A percentile compares a stretch with the other conserved stretches of the same genome.
Evolutionary conservation across 306 rosid species (phyloP).

Genomic region (Vigna mungo): DNA sequence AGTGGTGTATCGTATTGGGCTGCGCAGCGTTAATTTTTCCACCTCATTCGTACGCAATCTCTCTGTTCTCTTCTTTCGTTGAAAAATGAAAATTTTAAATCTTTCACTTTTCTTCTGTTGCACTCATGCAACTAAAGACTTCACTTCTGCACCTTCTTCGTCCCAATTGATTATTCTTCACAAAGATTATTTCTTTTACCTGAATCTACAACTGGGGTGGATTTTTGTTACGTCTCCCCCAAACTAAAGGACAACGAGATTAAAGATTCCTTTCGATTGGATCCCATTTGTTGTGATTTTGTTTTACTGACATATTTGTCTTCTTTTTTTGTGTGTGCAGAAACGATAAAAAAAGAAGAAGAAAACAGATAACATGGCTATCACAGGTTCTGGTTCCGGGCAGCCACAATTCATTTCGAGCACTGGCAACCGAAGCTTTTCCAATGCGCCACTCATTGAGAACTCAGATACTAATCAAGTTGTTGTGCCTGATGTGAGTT

Average conservation of each 20-base stretch:
- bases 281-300: constrained; percentile 33
- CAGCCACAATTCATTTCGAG: constrained; percentile 88
- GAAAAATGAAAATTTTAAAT: not conserved
- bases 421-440: constrained; percentile 68
- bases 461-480: constrained; percentile 68
- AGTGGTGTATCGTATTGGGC: not conserved
- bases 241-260: not conserved
- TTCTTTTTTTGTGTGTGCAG: constrained; percentile 32
- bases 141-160: not conserved
- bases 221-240: not conserved
- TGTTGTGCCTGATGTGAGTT: constrained; percentile 94
- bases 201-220: constrained; percentile 25
- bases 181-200: not conserved
- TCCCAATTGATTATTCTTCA: not conserved
- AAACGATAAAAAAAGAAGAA: constrained; percentile 23
- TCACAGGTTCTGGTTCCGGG: constrained; percentile 54
- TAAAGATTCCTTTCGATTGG: constrained; percentile 10
- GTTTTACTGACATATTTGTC: constrained; percentile 12
- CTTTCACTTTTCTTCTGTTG: not conserved
- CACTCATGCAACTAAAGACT: not conserved
- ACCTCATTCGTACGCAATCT: constrained; percentile 1
- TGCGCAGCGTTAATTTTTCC: not conserved
- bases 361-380: constrained; percentile 56
- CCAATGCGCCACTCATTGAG: constrained; percentile 80
- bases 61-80: not conserved